Percentiles rank a stretch among this genome's conserved stretches.
phyloP scores from a whole-genome alignment of 371 early-diverging fungal species.

The Coemansia linderi region DNA sequence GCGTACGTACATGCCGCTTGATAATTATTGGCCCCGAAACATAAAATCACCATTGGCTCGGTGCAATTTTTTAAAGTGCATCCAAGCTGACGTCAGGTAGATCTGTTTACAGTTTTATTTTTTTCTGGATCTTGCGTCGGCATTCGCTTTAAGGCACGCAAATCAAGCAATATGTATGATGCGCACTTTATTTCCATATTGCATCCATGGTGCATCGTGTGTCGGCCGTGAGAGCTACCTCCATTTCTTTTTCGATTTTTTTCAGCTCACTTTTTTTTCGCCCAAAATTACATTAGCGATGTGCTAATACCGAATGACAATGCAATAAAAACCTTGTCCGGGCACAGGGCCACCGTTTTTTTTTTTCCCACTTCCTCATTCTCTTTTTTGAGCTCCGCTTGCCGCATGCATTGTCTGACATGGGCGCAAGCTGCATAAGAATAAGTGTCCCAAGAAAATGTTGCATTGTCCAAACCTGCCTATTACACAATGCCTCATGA shows the following conservation, averaged over 20 bases:
- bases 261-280: background rate
- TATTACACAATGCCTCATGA: background rate
- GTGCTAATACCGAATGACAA: background rate
- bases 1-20: background rate
- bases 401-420: background rate
- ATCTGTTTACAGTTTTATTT: background rate
- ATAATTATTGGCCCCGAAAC: background rate
- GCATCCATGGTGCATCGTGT: background rate
- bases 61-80: background rate
- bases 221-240: background rate
- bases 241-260: background rate
- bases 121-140: slow-evolving; percentile 1
- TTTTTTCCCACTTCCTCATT: background rate
- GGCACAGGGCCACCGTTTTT: background rate
- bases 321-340: background rate
- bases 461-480: background rate
- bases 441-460: background rate
- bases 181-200: background rate
- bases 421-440: background rate
- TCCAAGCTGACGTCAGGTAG: background rate
- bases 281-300: background rate
- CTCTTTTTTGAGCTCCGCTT: background rate
- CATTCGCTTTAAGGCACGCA: background rate
- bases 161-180: background rate
- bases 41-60: background rate